Conservation (phyloP, 371 early-diverging fungal species). For the Encephalitozoon cuniculi region DNA sequence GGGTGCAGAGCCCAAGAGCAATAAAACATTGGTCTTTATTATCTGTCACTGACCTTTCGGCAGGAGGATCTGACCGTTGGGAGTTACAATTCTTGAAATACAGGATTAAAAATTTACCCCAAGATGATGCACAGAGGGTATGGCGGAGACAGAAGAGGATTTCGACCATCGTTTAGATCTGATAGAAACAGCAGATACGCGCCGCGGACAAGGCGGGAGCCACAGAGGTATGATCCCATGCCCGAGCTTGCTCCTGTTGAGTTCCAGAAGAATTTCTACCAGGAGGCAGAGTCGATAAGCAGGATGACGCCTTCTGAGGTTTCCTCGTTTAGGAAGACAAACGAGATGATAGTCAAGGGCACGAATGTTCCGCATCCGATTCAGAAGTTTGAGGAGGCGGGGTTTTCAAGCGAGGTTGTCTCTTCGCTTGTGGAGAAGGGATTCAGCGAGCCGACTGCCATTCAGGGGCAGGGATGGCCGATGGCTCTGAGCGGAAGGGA, state of each 20-base stretch:
- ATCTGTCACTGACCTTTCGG: not conserved
- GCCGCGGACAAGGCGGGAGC: not conserved
- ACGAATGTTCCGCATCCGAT: constrained; percentile 65
- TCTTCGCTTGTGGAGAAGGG: constrained; percentile 71
- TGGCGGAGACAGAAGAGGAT: constrained; percentile 13
- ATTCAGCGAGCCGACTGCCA: constrained; percentile 80
- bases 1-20: not conserved
- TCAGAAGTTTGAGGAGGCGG: constrained; percentile 68
- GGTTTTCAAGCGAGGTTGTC: constrained; percentile 70
- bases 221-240: not conserved
- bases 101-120: constrained; percentile 22
- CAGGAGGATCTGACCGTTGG: not conserved
- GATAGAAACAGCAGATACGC: not conserved
- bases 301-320: constrained; percentile 61
- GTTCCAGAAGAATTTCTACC: constrained; percentile 71
- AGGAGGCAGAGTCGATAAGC: constrained; percentile 51
- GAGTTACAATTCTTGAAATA: not conserved
- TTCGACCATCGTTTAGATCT: not conserved
- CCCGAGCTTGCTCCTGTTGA: constrained; percentile 38
- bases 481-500: constrained; percentile 93
- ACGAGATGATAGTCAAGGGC: constrained; percentile 64
- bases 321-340: constrained; percentile 61
- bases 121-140: not conserved
- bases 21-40: not conserved
- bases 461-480: constrained; percentile 97